Evolutionary conservation across 164 flowering plant species (phyloP).

Genomic region (Tinospora cordifolia): DNA sequence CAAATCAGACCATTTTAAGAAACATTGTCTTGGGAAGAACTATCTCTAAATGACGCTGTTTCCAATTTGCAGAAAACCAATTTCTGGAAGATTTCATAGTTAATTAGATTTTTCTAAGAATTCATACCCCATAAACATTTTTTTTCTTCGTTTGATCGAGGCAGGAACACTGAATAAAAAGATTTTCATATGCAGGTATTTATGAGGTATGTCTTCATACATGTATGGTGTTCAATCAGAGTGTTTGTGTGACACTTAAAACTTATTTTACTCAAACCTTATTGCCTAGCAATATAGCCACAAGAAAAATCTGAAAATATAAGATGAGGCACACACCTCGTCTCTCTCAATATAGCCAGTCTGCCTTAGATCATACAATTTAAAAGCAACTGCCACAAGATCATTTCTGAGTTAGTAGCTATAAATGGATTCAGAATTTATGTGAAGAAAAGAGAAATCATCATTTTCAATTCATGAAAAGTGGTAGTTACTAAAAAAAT

Average conservation of each 20-base stretch:
- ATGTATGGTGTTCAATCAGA: not conserved
- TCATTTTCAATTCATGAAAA: not conserved
- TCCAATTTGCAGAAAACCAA: no score
- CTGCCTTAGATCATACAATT: conserved; percentile 58
- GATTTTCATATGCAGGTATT: no score
- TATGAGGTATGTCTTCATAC: no score
- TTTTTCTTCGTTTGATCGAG: no score
- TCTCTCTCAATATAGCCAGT: conserved; percentile 78
- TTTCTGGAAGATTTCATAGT: no score
- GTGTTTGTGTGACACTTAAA: not conserved
- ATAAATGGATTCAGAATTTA: conserved; percentile 2
- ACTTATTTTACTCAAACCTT: not conserved
- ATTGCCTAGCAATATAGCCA: not conserved
- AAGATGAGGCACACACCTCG: conserved; percentile 42
- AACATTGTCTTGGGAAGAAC: no score
- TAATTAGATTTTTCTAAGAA: no score
- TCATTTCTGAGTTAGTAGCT: conserved; percentile 3
- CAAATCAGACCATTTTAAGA: no score
- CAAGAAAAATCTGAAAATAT: not conserved
- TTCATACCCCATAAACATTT: no score
- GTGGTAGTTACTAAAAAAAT: not conserved
- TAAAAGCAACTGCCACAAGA: conserved; percentile 60
- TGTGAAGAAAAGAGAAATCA: not conserved
- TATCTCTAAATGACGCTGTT: no score
- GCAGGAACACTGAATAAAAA: no score